phyloP scores from a whole-genome alignment of 371 early-diverging fungal genomes.

The Polyrhizophydium stewartii region DNA sequence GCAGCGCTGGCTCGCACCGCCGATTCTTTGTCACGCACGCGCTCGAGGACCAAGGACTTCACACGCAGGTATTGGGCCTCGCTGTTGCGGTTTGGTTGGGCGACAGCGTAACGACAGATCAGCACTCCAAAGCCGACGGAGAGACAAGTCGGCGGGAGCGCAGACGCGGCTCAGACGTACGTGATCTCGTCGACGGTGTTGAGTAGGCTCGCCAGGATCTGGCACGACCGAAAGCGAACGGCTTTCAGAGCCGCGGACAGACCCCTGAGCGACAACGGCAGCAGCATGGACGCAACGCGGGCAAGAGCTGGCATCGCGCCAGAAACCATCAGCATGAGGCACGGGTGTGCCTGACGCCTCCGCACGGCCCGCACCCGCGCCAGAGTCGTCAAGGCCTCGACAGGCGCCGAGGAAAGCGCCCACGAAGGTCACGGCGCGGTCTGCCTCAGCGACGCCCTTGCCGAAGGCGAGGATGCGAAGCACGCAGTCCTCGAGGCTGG shows the following conservation, averaged over 20 bases:
- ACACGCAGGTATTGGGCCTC: constrained; percentile 77
- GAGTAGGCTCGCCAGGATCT: constrained; percentile 71
- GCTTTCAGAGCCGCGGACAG: constrained; percentile 26
- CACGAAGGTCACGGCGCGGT: constrained; percentile 69
- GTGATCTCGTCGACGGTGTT: constrained; percentile 77
- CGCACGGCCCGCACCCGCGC: no score
- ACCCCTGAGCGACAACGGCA: neutral
- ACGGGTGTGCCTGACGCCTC: no score
- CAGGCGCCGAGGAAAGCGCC: constrained; percentile 70
- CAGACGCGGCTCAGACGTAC: constrained; percentile 36
- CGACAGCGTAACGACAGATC: no score
- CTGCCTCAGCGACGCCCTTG: constrained; percentile 67
- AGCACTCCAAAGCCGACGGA: no score
- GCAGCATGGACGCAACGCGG: neutral
- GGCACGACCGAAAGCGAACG: constrained; percentile 74
- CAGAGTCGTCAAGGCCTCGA: no score
- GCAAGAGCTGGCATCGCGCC: no score
- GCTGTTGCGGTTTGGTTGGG: no score
- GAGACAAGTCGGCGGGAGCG: no score
- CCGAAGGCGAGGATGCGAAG: constrained; percentile 61
- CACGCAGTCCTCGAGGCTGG: constrained; percentile 35
- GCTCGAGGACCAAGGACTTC: constrained; percentile 67
- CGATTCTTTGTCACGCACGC: constrained; percentile 79
- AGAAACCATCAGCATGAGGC: no score
- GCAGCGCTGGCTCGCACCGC: constrained; percentile 76